Conservation (phyloP, 768 basidiomycete species). For the Favolaschia claudopus region DNA sequence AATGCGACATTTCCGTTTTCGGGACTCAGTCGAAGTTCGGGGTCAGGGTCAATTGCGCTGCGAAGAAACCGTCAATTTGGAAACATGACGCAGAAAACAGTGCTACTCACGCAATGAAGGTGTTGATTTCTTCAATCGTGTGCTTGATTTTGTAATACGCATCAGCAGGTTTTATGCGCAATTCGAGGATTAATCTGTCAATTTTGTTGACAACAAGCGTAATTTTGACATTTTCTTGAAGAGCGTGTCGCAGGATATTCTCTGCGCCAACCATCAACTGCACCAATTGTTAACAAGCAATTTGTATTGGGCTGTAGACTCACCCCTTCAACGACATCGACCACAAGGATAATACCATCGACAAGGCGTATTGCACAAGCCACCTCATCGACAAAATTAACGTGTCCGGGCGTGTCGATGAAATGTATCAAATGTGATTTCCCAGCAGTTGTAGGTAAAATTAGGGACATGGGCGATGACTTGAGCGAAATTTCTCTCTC, state of each 20-base stretch:
- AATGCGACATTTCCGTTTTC: slow-evolving; percentile 98
- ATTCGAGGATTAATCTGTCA: slow-evolving; percentile 94
- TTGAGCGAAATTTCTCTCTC: slow-evolving; percentile 94
- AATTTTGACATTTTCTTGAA: slow-evolving; percentile 89
- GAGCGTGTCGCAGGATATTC: slow-evolving; percentile 84
- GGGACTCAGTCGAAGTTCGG: slow-evolving; percentile 87
- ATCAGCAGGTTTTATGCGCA: slow-evolving; percentile 93
- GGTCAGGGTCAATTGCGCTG: slow-evolving; percentile 87
- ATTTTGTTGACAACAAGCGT: slow-evolving; percentile 97
- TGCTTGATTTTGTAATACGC: slow-evolving; percentile 99
- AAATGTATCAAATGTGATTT: slow-evolving; percentile 95
- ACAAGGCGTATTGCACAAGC: slow-evolving; percentile 85
- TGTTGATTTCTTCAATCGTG: slow-evolving; percentile 98
- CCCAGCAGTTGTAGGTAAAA: slow-evolving; percentile 83
- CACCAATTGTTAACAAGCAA: slow-evolving; percentile 15
- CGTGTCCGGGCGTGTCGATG: slow-evolving; percentile 97
- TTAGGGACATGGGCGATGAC: slow-evolving; percentile 94
- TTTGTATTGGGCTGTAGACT: slow-evolving; percentile 36
- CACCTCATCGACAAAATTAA: slow-evolving; percentile 98
- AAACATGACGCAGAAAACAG: neutral
- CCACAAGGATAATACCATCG: slow-evolving; percentile 92
- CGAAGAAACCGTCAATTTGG: slow-evolving; percentile 1
- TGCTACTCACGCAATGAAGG: slow-evolving; percentile 81
- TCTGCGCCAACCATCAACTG: slow-evolving; percentile 95
- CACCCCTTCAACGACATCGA: slow-evolving; percentile 99